Percentiles rank a stretch among this genome's conserved stretches.
Evolutionary conservation across 2,329 filamentous ascomycete species (phyloP).

Genomic region (Monosporascus sp.): DNA sequence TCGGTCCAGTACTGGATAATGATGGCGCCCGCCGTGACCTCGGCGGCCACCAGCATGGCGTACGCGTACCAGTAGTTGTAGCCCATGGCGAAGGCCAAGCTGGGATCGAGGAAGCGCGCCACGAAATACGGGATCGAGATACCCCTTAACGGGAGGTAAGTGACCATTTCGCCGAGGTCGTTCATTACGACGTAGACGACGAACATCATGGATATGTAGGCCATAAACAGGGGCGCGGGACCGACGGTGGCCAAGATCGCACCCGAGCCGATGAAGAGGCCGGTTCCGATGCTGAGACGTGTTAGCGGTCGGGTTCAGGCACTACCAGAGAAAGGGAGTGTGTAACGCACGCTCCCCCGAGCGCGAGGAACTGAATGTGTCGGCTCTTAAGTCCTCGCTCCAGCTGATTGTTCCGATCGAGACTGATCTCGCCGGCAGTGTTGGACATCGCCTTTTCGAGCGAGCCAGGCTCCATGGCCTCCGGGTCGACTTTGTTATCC

Average conservation of each 20-base stretch:
- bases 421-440: conserved; percentile 21
- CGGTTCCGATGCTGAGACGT: conserved; percentile 50
- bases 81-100: conserved; percentile 50
- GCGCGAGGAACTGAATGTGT: conserved; percentile 56
- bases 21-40: conserved; percentile 53
- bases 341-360: conserved; percentile 39
- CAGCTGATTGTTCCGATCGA: conserved; percentile 38
- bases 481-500: conserved; percentile 9
- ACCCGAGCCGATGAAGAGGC: conserved; percentile 59
- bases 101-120: conserved; percentile 49
- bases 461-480: conserved; percentile 17
- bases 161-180: conserved; percentile 49
- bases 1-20: conserved; percentile 57
- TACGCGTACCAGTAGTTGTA: conserved; percentile 63
- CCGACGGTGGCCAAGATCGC: conserved; percentile 50
- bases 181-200: conserved; percentile 53
- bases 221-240: conserved; percentile 65
- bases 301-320: background rate
- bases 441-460: conserved; percentile 19
- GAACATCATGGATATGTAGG: conserved; percentile 54
- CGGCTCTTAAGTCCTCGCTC: conserved; percentile 54
- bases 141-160: conserved; percentile 50
- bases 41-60: conserved; percentile 51
- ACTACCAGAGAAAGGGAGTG: background rate
- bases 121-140: conserved; percentile 54